Conservation (phyloP, 257 asterid species). For the Striga asiatica region DNA sequence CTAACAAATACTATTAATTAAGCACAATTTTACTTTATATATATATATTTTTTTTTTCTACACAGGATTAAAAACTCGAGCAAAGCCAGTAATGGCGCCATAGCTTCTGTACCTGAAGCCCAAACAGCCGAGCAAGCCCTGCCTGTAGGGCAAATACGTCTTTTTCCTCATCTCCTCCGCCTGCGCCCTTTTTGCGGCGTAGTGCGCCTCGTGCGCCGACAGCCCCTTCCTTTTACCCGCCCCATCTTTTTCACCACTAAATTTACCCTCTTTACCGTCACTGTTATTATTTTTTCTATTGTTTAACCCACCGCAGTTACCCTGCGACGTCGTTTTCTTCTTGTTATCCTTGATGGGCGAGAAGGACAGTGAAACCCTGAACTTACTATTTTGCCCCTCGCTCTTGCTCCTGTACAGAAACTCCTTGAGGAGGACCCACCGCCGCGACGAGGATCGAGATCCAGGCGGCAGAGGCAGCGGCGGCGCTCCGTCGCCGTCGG, state of each 20-base stretch:
- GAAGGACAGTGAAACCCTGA: conserved; percentile 48
- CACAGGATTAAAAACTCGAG: conserved; percentile 71
- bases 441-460: conserved; percentile 42
- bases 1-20: too few relatives aligned
- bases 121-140: conserved; percentile 78
- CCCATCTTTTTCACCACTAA: background rate
- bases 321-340: conserved; percentile 20
- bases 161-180: conserved; percentile 97
- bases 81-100: conserved; percentile 76
- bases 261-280: background rate
- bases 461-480: conserved; percentile 46
- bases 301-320: background rate
- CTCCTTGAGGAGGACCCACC: conserved; percentile 52
- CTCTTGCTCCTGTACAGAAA: conserved; percentile 46
- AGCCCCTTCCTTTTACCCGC: background rate
- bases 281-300: too few relatives aligned
- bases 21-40: too few relatives aligned
- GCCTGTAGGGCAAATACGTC: conserved; percentile 86
- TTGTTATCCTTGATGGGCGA: conserved; percentile 14
- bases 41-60: too few relatives aligned
- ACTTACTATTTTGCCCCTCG: conserved; percentile 28
- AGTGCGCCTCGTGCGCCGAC: conserved; percentile 83
- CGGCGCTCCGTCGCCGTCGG: conserved; percentile 28
- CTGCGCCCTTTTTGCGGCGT: conserved; percentile 76
- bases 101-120: conserved; percentile 89